These are phyloP conservation scores for Chalara sp. DNA, from an alignment of 2,329 filamentous ascomycete species.

Conservation along the genomic window DNA sequence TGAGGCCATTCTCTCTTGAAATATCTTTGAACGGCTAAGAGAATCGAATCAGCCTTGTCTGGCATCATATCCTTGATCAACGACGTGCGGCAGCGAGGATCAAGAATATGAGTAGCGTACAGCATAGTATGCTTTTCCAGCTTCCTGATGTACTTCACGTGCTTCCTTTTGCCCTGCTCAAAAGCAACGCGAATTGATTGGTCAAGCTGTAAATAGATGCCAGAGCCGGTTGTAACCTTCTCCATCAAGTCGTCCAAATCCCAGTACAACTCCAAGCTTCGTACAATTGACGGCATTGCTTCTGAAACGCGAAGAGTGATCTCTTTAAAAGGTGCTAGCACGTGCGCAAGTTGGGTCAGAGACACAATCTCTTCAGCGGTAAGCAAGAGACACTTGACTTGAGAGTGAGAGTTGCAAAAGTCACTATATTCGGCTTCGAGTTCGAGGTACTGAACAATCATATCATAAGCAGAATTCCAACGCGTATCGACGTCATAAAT, in stretches of 20 bases:
- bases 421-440: neutral
- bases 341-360: neutral
- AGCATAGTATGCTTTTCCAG: neutral
- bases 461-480: neutral
- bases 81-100: neutral
- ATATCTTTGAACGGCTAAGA: neutral
- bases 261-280: neutral
- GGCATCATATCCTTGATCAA: neutral
- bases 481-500: neutral
- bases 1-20: neutral
- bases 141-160: neutral
- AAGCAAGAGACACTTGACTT: neutral
- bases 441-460: neutral
- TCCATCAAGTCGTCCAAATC: neutral
- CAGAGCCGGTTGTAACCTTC: neutral
- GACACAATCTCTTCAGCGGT: neutral
- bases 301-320: neutral
- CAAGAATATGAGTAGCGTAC: neutral
- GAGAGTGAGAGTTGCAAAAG: neutral
- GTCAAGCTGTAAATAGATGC: neutral
- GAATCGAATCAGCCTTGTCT: neutral
- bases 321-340: neutral
- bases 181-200: neutral
- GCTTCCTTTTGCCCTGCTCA: neutral
- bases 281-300: neutral